Evolutionary conservation across 192 early-diverging fungal species (phyloP), one percentile per base, ranked within the genome.

Genomic region (Thoreauomyces humboldtii): DNA sequence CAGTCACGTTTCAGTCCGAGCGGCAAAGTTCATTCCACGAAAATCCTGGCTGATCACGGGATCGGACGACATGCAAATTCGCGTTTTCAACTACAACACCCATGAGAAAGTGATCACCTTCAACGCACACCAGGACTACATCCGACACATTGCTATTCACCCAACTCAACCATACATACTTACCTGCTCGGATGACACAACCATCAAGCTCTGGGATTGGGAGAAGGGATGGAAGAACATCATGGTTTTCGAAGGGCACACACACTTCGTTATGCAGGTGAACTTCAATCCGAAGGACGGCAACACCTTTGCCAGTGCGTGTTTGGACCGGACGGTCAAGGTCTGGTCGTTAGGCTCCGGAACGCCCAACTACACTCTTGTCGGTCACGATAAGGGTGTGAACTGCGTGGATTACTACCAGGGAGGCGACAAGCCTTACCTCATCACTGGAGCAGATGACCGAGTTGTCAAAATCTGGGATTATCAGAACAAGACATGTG

Each of bases 51-150:
- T 99, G 33, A 80, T 98, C 42, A 87, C 94, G 11, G 97, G 97
- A 35, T 91, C 93, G 7, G 97, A 99, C 71, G 97, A 99, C 77
- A 92, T 94, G 87, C 93, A 95, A 64, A 74, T 98, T 69, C 85
- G 90, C 14, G 94, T 99, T 43, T 99, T 91, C 89, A 99, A 99
- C 88, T 99, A 99, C 85, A 97, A 98, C 76, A 99, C 97, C 33
- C 92, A 93, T 74, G 97, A 99, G 75, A 96, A 97, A 65, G 90
- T 99, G 17, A 86, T 88, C 19, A 86, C 89, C 35, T 97, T 97
- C 73, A 95, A 98, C 59, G 97, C 93, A 19, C 97, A 99, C 70
- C 81, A 83, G 62, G 97, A 99, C 73, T 99, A 97, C 68, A 93
- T 99, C 77, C 88, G 97, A 50, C 87, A 87, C 71, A 85, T 99